phyloP scores from a whole-genome alignment of 768 basidiomycete species.

The Serendipita sp. region DNA sequence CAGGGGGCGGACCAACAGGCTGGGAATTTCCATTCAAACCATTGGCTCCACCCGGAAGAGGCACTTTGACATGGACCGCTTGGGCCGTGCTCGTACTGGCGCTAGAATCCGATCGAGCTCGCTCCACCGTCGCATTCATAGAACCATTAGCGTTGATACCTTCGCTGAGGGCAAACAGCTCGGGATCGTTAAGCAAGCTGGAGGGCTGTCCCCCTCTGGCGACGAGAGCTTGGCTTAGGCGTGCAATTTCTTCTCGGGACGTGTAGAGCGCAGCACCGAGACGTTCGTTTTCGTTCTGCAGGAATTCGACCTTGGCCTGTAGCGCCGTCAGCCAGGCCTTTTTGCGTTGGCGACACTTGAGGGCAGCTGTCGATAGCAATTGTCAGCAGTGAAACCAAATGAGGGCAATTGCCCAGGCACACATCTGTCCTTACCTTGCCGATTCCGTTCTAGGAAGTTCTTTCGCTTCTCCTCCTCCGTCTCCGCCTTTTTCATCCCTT shows the following conservation, averaged over 20 bases:
- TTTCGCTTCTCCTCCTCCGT: conserved; percentile 96
- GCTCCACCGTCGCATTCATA: neutral
- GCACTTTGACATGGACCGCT: neutral
- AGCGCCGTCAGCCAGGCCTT: conserved; percentile 92
- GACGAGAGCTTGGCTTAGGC: conserved; percentile 29
- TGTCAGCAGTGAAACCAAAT: neutral
- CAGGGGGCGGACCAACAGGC: neutral
- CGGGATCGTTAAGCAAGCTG: neutral
- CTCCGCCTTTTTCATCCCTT: conserved; percentile 55
- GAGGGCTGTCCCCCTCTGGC: neutral
- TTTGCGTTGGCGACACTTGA: conserved; percentile 98
- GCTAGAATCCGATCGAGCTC: neutral
- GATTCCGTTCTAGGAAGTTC: conserved; percentile 93
- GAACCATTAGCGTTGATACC: neutral
- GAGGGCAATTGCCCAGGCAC: conserved; percentile 11
- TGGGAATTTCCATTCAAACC: neutral
- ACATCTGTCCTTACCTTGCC: conserved; percentile 52
- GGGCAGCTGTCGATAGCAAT: conserved; percentile 46
- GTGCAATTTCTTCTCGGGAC: conserved; percentile 81
- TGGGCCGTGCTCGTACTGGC: neutral
- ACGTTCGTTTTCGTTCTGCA: conserved; percentile 89
- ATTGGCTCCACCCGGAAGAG: neutral
- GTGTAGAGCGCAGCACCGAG: conserved; percentile 73
- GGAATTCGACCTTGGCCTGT: conserved; percentile 84
- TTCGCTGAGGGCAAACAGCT: neutral